Base-by-base conservation (phyloP, 225 moss, liverwort and hornwort species). In the Polytrichum formosum region DNA sequence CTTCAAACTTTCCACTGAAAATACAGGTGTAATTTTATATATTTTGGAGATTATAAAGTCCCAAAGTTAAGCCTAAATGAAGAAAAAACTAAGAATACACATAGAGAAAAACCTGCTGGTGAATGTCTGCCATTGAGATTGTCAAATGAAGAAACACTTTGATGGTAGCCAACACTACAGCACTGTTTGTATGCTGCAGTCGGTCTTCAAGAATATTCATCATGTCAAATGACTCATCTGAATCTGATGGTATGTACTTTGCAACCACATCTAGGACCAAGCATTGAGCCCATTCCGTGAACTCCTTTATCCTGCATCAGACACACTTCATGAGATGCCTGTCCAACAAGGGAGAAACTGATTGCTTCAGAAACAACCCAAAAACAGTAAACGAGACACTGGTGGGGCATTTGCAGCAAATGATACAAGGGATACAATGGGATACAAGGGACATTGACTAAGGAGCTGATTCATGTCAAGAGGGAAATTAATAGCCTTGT, bases 271-370 rank as follows among this genome's bases (percentile, higher is more conserved):
- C 97, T 69, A 97, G 85, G 56, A 97, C 92, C 73, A 97, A 80
- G 74, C 97, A 98, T 72, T 98, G 97, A 58, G 94, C 86, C 97
- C 97, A 98, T 82, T 98, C 97, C 74, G 88, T 94, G 69, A 98
- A 98, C 28, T 92, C 94, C 78, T 94, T 98, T 66, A 98, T 78
- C 85, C 97, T 98, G 91, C 67, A 66, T 58, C 64, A 75, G 37
- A 78, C 63, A 13, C 23, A 20, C 23, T 7, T 58, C 3, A n/a
- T 58, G 58, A 58, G 20, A 58, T 22, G 60, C 26, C 21, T 26
- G 26, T 7, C 31, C 31, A 31, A 31, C 31, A 31, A 31, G 31
- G 31, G 31, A 31, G 31, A 31, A 31, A 7, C 31, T 7, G 7
- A 7, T 7, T 31, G 46, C 13, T 46, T 46, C 46, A 16, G 16